These are phyloP conservation scores for Diaporthe citrichinensis DNA, from an alignment of 2,329 filamentous ascomycete genomes.

Conservation along the genomic window DNA sequence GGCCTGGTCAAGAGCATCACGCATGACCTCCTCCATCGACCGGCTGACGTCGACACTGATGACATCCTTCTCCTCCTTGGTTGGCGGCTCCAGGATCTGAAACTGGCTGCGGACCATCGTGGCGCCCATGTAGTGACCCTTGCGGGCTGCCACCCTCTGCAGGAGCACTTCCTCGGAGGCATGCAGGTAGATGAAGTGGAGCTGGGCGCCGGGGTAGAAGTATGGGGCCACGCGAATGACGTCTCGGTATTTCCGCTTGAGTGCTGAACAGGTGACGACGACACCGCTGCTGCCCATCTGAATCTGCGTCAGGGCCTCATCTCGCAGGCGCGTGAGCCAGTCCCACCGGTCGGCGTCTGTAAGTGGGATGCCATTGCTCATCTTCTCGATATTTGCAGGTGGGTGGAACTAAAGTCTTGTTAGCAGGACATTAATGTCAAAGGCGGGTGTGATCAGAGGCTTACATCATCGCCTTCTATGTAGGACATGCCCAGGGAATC, in stretches of 20 bases:
- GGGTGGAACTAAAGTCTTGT: constrained; percentile 77
- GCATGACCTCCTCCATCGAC: constrained; percentile 71
- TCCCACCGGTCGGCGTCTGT: constrained; percentile 97
- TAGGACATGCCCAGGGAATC: constrained; percentile 76
- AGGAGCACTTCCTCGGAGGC: constrained; percentile 83
- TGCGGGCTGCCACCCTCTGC: constrained; percentile 78
- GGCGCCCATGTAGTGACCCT: constrained; percentile 96
- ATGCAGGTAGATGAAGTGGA: constrained; percentile 94
- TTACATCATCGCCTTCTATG: constrained; percentile 84
- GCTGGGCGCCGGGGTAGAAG: constrained; percentile 77
- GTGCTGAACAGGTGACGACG: constrained; percentile 95
- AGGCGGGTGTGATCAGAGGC: constrained; percentile 48
- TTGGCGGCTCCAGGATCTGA: constrained; percentile 86
- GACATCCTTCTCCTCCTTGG: constrained; percentile 78
- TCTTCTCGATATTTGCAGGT: constrained; percentile 87
- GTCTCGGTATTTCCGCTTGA: constrained; percentile 98
- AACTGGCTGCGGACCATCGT: constrained; percentile 97
- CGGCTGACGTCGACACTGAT: constrained; percentile 78
- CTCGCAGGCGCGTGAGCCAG: constrained; percentile 87
- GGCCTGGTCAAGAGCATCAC: constrained; percentile 71
- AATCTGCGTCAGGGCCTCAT: constrained; percentile 73
- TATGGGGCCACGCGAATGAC: constrained; percentile 87
- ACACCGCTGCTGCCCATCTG: constrained; percentile 76
- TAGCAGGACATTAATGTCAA: constrained; percentile 17
- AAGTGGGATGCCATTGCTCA: constrained; percentile 85